Conservation (phyloP, 331 rosid species). For the Cydonia oblonga region DNA sequence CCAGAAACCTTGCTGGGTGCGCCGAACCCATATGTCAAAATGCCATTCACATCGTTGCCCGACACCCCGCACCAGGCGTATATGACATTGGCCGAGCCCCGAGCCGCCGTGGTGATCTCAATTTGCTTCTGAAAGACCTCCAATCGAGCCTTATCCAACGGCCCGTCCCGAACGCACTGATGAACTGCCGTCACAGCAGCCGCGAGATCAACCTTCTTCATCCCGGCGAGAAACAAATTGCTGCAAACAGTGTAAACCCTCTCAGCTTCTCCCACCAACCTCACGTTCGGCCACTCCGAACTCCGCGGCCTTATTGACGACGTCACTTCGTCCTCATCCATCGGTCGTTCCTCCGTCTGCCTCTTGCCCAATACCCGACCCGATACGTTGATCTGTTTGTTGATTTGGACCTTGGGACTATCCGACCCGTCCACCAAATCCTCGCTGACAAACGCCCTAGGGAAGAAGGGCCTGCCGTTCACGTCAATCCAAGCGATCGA, state of each 20-base stretch:
- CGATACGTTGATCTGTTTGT: neutral
- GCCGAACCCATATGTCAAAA: constrained; percentile 43
- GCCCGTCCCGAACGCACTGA: constrained; percentile 23
- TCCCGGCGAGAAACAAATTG: constrained; percentile 21
- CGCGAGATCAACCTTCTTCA: constrained; percentile 13
- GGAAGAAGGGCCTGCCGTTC: constrained; percentile 36
- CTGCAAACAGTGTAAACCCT: constrained; percentile 8
- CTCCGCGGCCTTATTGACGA: constrained; percentile 30
- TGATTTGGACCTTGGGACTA: constrained; percentile 16
- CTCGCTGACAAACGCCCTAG: constrained; percentile 27
- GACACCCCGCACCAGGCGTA: constrained; percentile 50
- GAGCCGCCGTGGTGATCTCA: constrained; percentile 22
- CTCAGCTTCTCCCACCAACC: constrained; percentile 24
- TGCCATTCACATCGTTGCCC: constrained; percentile 6
- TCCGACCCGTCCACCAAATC: constrained; percentile 6
- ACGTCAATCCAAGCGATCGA: constrained; percentile 63
- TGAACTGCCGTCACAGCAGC: constrained; percentile 32
- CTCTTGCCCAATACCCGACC: constrained; percentile 23
- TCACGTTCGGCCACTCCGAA: constrained; percentile 28
- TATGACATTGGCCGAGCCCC: constrained; percentile 36
- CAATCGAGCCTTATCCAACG: constrained; percentile 29
- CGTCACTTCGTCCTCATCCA: constrained; percentile 25
- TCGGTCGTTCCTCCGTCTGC: neutral
- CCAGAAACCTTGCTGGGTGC: constrained; percentile 14
- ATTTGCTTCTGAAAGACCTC: constrained; percentile 23